Base-by-base conservation (phyloP, 1,284 basidiomycete species). In the Agroathelia rolfsii region DNA sequence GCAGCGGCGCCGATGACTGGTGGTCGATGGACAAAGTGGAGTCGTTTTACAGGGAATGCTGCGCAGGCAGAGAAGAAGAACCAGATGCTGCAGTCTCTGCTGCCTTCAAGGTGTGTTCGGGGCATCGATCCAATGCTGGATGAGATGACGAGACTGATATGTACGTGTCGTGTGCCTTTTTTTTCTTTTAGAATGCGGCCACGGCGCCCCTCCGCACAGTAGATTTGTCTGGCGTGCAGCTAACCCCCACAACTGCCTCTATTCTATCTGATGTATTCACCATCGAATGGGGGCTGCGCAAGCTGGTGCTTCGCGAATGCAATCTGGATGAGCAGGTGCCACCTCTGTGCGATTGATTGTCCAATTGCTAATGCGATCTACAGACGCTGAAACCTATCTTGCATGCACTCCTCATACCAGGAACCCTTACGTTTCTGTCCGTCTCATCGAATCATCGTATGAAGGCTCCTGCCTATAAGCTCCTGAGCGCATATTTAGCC, bases 311-410 rank as follows among this genome's bases (percentile, higher is more conserved):
- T 37, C 76, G 84, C 35, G 78, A 88, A 56, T 80, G 83, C 53
- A 71, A 79, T 56, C 55, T 94, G 26, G 79, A 85, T 38, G 87
- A 94, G 33, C 66, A 72, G 37, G 86, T 87, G 44, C 40, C 72
- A 57, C 16, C n/a, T n/a, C 16, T 35, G 21, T 36, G 19, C 28
- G 28, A 23, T 35, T 13, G 16, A 22, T 14, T 13, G n/a, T 4
- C 18, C 22, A 24, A 18, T 5, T 42, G 11, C 37, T 49, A 32
- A 43, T 30, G 28, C 16, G 28, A 16, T 33, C 6, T 29, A 15
- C 43, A 89, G 80, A 76, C 72, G 27, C 54, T 97, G 35, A 95
- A 95, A 59, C 86, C 87, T 0, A 77, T 97, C 12, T 63, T 97
- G 0, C 93, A 96, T 51, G 77, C 90, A 0, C 68, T 98, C 1